Conservation (phyloP, 2,329 filamentous ascomycete genomes). For the Hypoxylon sp. region DNA sequence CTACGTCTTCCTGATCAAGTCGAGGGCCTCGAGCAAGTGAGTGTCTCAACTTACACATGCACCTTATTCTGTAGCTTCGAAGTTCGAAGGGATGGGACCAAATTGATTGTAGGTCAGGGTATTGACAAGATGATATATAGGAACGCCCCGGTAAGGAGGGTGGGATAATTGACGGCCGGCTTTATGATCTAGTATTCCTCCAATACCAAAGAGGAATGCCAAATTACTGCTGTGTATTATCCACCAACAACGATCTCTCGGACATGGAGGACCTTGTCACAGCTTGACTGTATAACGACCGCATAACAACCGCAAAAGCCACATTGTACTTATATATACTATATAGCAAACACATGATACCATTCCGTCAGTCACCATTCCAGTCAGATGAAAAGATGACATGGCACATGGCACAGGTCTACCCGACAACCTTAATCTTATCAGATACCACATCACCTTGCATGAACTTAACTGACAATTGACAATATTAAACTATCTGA, state of each 20-base stretch:
- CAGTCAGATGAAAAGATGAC: not conserved
- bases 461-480: slow-evolving; percentile 1
- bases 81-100: not conserved
- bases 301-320: not conserved
- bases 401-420: not conserved
- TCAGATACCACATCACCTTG: no score
- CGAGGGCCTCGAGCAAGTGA: slow-evolving; percentile 63
- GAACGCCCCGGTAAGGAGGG: slow-evolving; percentile 24
- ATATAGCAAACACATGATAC: slow-evolving; percentile 11
- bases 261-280: slow-evolving; percentile 6
- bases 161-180: slow-evolving; percentile 10
- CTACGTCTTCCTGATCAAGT: slow-evolving; percentile 64
- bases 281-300: slow-evolving; percentile 4
- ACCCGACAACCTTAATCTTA: not conserved
- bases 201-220: not conserved
- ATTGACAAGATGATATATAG: slow-evolving; percentile 24
- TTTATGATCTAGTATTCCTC: not conserved
- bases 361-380: not conserved
- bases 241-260: slow-evolving; percentile 8
- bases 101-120: slow-evolving; percentile 1
- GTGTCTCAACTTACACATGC: slow-evolving; percentile 31
- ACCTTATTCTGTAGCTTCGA: not conserved
- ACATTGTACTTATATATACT: no score
- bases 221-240: slow-evolving; percentile 7
- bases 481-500: slow-evolving; percentile 8